These are phyloP conservation scores for Wickerhamomyces alni DNA, from an alignment of 805 yeast species.

Conservation along the genomic window DNA sequence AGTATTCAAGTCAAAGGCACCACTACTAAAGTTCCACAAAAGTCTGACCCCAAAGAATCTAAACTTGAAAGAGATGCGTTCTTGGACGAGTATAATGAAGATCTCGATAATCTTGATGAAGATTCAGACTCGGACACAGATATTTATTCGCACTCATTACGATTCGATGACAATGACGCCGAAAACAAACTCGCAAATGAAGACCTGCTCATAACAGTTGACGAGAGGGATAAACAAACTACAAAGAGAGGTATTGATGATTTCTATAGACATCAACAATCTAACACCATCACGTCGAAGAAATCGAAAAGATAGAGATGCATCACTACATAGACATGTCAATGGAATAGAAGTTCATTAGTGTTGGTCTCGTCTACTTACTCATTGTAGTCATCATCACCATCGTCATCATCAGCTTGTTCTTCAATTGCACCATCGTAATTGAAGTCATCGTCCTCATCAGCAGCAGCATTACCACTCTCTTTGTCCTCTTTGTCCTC, in stretches of 20 bases:
- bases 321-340: slow-evolving; percentile 3
- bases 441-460: slow-evolving; percentile 4
- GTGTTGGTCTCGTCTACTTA: neutral
- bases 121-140: slow-evolving; percentile 14
- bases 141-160: slow-evolving; percentile 14
- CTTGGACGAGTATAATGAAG: slow-evolving; percentile 11
- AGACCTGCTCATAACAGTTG: slow-evolving; percentile 15
- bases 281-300: slow-evolving; percentile 3
- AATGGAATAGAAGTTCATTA: neutral
- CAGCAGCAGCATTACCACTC: slow-evolving; percentile 12
- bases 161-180: slow-evolving; percentile 13
- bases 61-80: neutral
- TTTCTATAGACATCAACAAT: slow-evolving; percentile 6
- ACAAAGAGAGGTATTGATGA: slow-evolving; percentile 9
- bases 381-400: slow-evolving; percentile 8
- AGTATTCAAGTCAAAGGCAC: slow-evolving; percentile 22
- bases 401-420: slow-evolving; percentile 10
- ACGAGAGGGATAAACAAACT: slow-evolving; percentile 3
- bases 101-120: slow-evolving; percentile 18
- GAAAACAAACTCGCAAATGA: slow-evolving; percentile 12
- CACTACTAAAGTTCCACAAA: no score
- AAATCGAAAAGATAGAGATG: slow-evolving; percentile 1
- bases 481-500: slow-evolving; percentile 1
- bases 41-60: no score
- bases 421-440: slow-evolving; percentile 3